Evolutionary conservation across 176 grass and related monocot genomes (phyloP), one percentile per base, ranked within the genome.

Genomic region (Aegilops umbellulata): DNA sequence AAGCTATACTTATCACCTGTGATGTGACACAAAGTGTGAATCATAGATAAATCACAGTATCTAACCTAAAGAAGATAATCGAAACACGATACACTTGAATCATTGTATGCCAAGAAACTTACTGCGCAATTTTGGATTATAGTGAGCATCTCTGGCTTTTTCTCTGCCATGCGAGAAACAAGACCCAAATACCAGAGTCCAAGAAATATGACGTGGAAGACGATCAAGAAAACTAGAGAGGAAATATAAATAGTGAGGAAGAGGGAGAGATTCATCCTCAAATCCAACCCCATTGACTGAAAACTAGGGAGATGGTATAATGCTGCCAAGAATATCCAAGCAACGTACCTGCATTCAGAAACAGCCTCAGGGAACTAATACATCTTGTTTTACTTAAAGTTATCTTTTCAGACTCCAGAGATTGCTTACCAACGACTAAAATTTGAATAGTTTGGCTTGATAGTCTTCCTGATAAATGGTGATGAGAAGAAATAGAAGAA

Each of bases 401-500:
- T 25, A 84, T 25, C 8, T 29, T 63, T 62, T 83, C 41, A 17
- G 24, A 81, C 14, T 44, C 34, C 42, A 61, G 63, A 78, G 78
- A 29, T 60, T 67, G 57, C 90, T 66, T 91, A 99, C 97, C 97
- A 99, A 22, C 97, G 94, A 61, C 87, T 99, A 84, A 99, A 99
- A 79, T 99, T 99, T 6, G 97, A 99, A 84, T 99, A 99, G 73
- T 60, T 99, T 47, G 97, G 97, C 81, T 94, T 96, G 79, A 99
- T 91, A 23, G 94, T 95, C 82, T 96, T 96, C 88, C 94, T 94
- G 82, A 89, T 98, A 29, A 29, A 29, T 2, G 27, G 27, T 2
- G 97, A 99, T 38, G 97, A 99, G 80, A 99, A 99, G 81, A 94
- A 99, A 83, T 99, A 99, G 77, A 98, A 98, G 86, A 98, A 98